Conservation (phyloP, 805 yeast genomes). For the Cyberlindnera samutprakarnensis region DNA sequence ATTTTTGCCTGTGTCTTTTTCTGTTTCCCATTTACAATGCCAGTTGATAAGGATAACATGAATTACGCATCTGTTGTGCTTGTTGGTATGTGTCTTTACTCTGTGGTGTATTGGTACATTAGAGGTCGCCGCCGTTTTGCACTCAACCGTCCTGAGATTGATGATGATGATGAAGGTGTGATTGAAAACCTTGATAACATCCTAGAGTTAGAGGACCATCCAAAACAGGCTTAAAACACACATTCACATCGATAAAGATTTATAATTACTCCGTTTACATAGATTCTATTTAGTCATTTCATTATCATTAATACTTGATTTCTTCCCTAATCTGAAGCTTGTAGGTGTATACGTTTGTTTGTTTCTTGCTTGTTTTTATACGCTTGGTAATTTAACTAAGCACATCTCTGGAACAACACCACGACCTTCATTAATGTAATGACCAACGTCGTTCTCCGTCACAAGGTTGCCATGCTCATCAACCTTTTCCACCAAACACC, state of each 20-base stretch:
- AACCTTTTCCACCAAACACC: slow-evolving; percentile 35
- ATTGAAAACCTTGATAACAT: no score
- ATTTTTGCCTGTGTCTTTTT: slow-evolving; percentile 51
- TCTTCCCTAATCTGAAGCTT: no score
- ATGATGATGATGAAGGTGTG: no score
- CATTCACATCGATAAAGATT: no score
- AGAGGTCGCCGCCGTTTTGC: slow-evolving; percentile 29
- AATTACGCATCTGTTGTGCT: slow-evolving; percentile 57
- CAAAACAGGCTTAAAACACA: no score
- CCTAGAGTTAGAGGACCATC: no score
- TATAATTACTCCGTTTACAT: no score
- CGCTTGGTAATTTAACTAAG: slow-evolving; percentile 13
- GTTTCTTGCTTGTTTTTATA: no score
- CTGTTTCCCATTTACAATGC: slow-evolving; percentile 58
- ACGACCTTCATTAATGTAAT: slow-evolving; percentile 30
- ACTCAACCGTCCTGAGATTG: no score
- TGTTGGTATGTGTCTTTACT: slow-evolving; percentile 36
- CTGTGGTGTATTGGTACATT: slow-evolving; percentile 45
- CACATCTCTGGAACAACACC: slow-evolving; percentile 36
- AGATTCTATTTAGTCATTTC: no score
- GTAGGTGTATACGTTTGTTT: no score
- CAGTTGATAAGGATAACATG: slow-evolving; percentile 55
- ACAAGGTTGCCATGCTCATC: slow-evolving; percentile 15
- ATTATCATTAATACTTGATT: no score
- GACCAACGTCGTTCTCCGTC: slow-evolving; percentile 2